Evolutionary conservation across 2,329 filamentous ascomycete species (phyloP).

Genomic region (Tympanopsis confertula): DNA sequence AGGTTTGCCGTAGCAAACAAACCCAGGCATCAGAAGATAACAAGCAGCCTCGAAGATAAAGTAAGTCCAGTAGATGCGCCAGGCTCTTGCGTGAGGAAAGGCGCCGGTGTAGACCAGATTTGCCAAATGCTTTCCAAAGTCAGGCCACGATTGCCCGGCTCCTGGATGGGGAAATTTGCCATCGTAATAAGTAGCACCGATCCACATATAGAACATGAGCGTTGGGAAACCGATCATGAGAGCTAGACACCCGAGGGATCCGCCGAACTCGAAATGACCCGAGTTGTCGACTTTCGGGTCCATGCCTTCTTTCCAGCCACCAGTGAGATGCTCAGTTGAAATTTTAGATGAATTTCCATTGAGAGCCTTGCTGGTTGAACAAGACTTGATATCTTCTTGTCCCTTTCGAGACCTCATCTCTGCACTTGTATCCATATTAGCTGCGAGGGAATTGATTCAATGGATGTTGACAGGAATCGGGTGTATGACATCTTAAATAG

Average conservation of each 20-base stretch:
- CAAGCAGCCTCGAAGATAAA: conserved; percentile 53
- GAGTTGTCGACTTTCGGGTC: conserved; percentile 21
- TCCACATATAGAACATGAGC: conserved; percentile 74
- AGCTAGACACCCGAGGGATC: conserved; percentile 45
- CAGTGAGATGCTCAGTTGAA: no score
- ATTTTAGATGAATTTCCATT: no score
- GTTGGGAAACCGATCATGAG: conserved; percentile 68
- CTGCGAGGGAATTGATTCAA: no score
- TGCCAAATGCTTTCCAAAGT: conserved; percentile 48
- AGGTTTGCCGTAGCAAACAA: conserved; percentile 56
- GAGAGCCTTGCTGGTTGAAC: no score
- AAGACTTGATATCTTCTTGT: no score
- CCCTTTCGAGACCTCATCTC: no score
- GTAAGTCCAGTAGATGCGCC: conserved; percentile 64
- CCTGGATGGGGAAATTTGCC: conserved; percentile 49
- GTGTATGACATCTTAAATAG: no score
- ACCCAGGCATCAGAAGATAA: conserved; percentile 57
- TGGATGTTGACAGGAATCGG: no score
- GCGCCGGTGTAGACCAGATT: conserved; percentile 51
- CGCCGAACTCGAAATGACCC: conserved; percentile 49
- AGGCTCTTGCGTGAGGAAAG: conserved; percentile 53
- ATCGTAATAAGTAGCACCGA: conserved; percentile 62
- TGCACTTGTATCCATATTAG: no score
- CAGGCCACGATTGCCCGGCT: conserved; percentile 36
- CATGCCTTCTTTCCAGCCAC: conserved; percentile 13